Conservation (phyloP, 192 early-diverging fungal genomes). For the Gonapodya sp. region DNA sequence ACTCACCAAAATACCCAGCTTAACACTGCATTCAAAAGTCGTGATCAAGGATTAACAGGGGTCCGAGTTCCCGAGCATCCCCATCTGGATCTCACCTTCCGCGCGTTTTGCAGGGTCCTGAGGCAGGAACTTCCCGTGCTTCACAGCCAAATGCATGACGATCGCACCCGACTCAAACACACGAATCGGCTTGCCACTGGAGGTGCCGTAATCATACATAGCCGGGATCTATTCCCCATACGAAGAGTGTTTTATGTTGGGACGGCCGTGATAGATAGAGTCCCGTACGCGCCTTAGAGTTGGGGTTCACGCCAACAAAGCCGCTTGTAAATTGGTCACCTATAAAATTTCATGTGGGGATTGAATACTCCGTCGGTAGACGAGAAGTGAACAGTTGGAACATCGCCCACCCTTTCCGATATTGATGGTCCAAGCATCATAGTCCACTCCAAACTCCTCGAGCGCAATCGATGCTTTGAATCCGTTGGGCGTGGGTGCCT, state of each 20-base stretch:
- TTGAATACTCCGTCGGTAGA: too few species aligned
- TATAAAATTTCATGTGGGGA: too few species aligned
- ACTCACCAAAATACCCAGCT: not conserved
- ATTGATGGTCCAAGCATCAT: not conserved
- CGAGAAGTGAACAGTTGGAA: too few species aligned
- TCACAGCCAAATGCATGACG: not conserved
- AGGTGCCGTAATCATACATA: not conserved
- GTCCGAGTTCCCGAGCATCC: not conserved
- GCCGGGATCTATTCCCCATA: not conserved
- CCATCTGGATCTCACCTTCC: not conserved
- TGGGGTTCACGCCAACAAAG: slow-evolving; percentile 2
- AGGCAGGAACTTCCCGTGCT: slow-evolving; percentile 6
- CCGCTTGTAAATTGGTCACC: not conserved
- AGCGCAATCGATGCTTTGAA: not conserved
- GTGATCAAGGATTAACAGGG: not conserved
- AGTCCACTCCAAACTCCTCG: slow-evolving; percentile 8
- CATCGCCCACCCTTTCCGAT: not conserved
- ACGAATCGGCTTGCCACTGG: slow-evolving; percentile 7
- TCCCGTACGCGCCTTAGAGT: not conserved
- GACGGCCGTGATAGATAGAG: too few species aligned
- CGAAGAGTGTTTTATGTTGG: too few species aligned
- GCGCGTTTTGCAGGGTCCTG: not conserved
- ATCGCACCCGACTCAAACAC: slow-evolving; percentile 1
- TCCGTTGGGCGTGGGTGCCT: slow-evolving; percentile 10
- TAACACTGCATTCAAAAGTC: not conserved